Evolutionary conservation across 441 rosid genomes (phyloP).

Genomic region (Lepidium campestre): DNA sequence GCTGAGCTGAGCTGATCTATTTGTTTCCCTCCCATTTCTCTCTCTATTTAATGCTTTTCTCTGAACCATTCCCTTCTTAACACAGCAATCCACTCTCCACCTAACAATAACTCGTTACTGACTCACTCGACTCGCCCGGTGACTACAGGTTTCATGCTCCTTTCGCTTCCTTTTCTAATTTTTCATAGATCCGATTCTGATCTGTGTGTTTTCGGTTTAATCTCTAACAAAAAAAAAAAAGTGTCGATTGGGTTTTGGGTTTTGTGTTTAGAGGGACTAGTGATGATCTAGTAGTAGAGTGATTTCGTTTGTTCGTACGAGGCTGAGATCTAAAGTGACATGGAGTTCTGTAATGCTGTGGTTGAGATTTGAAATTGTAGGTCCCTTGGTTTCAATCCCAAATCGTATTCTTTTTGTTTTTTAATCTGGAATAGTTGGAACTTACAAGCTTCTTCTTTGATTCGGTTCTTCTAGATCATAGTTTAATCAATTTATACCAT

Average conservation of each 20-base stretch:
- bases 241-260: slow-evolving; percentile 22
- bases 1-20: slow-evolving; percentile 3
- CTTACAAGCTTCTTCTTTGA: neutral
- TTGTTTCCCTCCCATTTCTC: slow-evolving; percentile 20
- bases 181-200: neutral
- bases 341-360: neutral
- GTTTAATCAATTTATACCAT: neutral
- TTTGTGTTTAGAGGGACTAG: neutral
- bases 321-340: slow-evolving; percentile 13
- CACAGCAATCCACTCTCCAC: slow-evolving; percentile 2
- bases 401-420: neutral
- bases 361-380: slow-evolving; percentile 21
- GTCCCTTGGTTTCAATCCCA: slow-evolving; percentile 27
- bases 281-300: neutral
- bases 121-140: slow-evolving; percentile 9
- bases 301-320: neutral
- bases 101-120: neutral
- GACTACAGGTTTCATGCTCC: slow-evolving; percentile 14
- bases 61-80: neutral
- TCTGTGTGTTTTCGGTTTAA: slow-evolving; percentile 7
- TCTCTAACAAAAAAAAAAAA: neutral
- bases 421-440: neutral
- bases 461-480: neutral
- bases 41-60: slow-evolving; percentile 15
- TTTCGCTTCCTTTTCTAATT: neutral